A percentile compares a stretch with the other conserved stretches of the same genome.
Evolutionary conservation across 2,329 filamentous ascomycete species (phyloP).

Genomic region (Pseudopithomyces chartarum): DNA sequence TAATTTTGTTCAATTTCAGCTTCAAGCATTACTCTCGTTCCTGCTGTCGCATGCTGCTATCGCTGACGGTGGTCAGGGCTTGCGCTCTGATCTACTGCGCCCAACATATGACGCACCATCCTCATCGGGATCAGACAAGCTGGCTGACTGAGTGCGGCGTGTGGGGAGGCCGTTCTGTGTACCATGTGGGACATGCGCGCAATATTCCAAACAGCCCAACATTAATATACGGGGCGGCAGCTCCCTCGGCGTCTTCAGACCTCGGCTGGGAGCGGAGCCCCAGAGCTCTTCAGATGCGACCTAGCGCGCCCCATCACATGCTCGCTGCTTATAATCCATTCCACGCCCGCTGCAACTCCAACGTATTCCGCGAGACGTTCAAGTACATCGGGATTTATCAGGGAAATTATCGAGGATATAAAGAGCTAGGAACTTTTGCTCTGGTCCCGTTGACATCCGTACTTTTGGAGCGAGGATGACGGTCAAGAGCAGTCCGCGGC

Average conservation of each 20-base stretch:
- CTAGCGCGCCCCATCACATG: neutral
- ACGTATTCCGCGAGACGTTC: too few relatives aligned
- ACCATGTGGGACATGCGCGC: neutral
- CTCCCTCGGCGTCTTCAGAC: slow-evolving; percentile 2
- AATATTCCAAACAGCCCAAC: neutral
- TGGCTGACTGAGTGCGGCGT: too few relatives aligned
- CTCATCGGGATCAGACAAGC: too few relatives aligned
- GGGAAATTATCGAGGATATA: too few relatives aligned
- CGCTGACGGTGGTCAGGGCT: neutral
- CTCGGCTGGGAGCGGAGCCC: neutral
- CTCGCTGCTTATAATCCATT: neutral
- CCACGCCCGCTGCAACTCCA: neutral
- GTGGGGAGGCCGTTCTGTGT: neutral
- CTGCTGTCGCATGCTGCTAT: neutral
- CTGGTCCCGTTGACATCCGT: too few relatives aligned
- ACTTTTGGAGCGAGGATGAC: neutral
- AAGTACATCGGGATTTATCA: too few relatives aligned
- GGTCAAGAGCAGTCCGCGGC: neutral
- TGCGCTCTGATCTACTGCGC: neutral
- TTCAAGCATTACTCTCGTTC: neutral
- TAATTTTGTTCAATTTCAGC: neutral
- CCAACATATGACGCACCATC: too few relatives aligned
- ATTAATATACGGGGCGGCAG: neutral
- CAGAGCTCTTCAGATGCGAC: neutral
- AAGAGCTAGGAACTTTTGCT: too few relatives aligned